Base-by-base conservation (phyloP, 495 filamentous ascomycete genomes). In the Trichocladium antarcticum region DNA sequence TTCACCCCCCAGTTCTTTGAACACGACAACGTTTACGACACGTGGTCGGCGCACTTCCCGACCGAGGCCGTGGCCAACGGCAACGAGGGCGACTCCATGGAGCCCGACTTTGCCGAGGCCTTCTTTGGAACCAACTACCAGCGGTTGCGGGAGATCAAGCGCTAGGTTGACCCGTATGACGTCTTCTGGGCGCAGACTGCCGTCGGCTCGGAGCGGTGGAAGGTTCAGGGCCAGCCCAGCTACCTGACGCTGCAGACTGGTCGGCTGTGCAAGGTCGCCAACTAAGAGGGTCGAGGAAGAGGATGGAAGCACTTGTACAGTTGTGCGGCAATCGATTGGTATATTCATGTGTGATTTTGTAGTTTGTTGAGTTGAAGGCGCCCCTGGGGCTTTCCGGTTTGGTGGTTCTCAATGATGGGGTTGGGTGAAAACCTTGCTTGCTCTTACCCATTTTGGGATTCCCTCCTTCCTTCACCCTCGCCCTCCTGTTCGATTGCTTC, bases 41-140 rank as follows among this genome's bases (percentile, higher is more conserved):
- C 37, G n/a, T 59, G 57, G 57, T 39, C 28, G 12, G 4, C 29
- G n/a, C 43, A 56, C 49, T 53, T 56, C 45, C 55, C 45, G 15
- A 35, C 29, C 24, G 55, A 57, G 37, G 35, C 32, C 14, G 51
- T 55, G 1, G 55, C 53, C 11, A 55, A 50, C 19, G 44, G 43
- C 37, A 60, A 69, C 37, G 74, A 80, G 61, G 69, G 60, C 21
- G 76, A 84, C 58, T 61, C 76, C n/a, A 65, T 74, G 41, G 79
- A 84, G 60, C 80, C 81, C 0, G 58, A 80, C 42, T 84, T 77
- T 65, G 74, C 80, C 42, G 66, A 73, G 55, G 71, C 75, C 0
- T 86, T 82, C 63, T 86, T 74, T 38, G 82, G 69, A 5, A 47
- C 9, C 1, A 70, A 71, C 19, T 80, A 78, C 45, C 50, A 52